phyloP scores from a whole-genome alignment of 208 protist species.

The Wallacemonas sp. region DNA sequence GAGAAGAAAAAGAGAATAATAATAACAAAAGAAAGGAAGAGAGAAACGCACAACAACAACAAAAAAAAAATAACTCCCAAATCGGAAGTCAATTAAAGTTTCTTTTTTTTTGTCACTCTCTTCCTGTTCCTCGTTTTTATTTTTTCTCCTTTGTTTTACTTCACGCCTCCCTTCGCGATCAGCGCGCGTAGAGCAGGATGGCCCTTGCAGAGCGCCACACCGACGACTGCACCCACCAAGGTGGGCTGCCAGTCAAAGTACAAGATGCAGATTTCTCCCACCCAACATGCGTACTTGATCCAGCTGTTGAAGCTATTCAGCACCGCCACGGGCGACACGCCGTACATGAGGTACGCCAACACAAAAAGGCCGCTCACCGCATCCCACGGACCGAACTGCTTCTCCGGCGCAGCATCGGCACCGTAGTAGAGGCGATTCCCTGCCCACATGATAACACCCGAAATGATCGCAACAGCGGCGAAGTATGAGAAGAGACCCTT shows the following conservation, averaged over 20 bases:
- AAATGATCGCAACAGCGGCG: slow-evolving; percentile 56
- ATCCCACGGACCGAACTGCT: slow-evolving; percentile 93
- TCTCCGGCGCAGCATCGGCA: slow-evolving; percentile 45
- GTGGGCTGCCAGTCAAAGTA: slow-evolving; percentile 93
- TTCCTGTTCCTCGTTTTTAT: neutral
- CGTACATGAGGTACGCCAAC: slow-evolving; percentile 77
- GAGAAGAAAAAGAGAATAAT: slow-evolving; percentile 29
- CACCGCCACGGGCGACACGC: slow-evolving; percentile 63
- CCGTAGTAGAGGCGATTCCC: slow-evolving; percentile 66
- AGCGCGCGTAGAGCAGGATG: slow-evolving; percentile 31
- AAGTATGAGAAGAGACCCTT: slow-evolving; percentile 65
- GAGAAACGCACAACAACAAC: neutral
- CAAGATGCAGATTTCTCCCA: slow-evolving; percentile 80
- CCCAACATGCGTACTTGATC: slow-evolving; percentile 87
- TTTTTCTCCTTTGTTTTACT: neutral
- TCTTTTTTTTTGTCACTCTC: neutral
- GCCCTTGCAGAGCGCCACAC: slow-evolving; percentile 66
- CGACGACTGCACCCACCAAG: slow-evolving; percentile 65
- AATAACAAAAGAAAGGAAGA: slow-evolving; percentile 17
- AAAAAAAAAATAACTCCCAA: slow-evolving; percentile 20
- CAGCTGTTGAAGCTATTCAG: slow-evolving; percentile 88
- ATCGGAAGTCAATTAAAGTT: slow-evolving; percentile 17
- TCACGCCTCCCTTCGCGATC: slow-evolving; percentile 19
- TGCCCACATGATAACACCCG: slow-evolving; percentile 73
- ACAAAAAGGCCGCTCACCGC: slow-evolving; percentile 79